These are phyloP conservation scores for Talaromyces trachyspermus DNA, from an alignment of 495 filamentous ascomycete species.

Conservation along the genomic window DNA sequence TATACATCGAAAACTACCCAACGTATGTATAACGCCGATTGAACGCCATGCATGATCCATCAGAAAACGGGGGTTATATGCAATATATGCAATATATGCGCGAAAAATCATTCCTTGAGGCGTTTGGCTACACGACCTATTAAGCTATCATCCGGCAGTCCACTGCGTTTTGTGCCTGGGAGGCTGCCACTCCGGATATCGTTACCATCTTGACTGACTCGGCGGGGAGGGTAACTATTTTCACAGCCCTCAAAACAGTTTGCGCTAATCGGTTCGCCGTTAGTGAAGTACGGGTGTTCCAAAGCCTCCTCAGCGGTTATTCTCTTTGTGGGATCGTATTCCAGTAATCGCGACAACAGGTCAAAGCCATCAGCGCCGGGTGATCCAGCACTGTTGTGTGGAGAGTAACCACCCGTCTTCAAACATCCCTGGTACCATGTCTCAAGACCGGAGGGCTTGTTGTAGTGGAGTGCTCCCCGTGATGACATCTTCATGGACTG, in stretches of 20 bases:
- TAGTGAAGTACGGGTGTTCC: slow-evolving; percentile 77
- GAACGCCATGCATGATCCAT: neutral
- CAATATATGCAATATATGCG: too few species aligned
- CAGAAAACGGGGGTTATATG: neutral
- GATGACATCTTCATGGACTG: slow-evolving; percentile 21
- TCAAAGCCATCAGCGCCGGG: slow-evolving; percentile 74
- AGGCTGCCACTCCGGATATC: slow-evolving; percentile 83
- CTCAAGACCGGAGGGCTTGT: slow-evolving; percentile 48
- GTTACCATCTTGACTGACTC: slow-evolving; percentile 89
- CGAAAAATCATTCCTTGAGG: slow-evolving; percentile 37
- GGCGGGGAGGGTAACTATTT: slow-evolving; percentile 79
- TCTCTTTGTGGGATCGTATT: slow-evolving; percentile 87
- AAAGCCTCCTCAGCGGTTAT: slow-evolving; percentile 80
- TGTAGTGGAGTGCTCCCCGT: slow-evolving; percentile 29
- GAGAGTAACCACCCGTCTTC: slow-evolving; percentile 50
- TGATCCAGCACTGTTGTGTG: slow-evolving; percentile 37
- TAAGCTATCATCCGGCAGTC: slow-evolving; percentile 74
- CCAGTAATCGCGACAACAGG: slow-evolving; percentile 70
- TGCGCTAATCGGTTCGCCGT: slow-evolving; percentile 53
- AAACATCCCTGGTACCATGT: slow-evolving; percentile 58
- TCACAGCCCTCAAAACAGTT: slow-evolving; percentile 90
- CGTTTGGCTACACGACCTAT: slow-evolving; percentile 40
- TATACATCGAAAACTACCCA: too few species aligned
- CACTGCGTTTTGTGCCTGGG: slow-evolving; percentile 87
- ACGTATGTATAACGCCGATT: neutral